phyloP scores from a whole-genome alignment of 306 rosid species.

The Corylus americana region DNA sequence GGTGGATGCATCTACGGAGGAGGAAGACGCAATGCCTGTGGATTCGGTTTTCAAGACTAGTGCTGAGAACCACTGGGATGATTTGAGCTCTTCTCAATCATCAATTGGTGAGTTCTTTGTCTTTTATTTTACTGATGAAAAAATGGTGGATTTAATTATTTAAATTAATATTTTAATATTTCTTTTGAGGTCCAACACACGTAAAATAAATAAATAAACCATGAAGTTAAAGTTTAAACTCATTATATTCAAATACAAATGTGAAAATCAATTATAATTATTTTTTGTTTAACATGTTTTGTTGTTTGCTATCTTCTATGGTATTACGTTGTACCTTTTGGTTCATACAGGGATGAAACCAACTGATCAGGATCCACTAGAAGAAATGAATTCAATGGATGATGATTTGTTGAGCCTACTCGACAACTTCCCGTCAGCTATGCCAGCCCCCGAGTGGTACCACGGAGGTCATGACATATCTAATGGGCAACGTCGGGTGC shows the following conservation, averaged over 20 bases:
- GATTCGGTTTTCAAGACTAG: slow-evolving; percentile 35
- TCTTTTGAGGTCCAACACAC: too few relatives aligned
- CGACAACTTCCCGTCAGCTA: slow-evolving; percentile 43
- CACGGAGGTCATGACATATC: slow-evolving; percentile 8
- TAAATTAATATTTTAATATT: too few relatives aligned
- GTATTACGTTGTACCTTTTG: not conserved
- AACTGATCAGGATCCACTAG: slow-evolving; percentile 39
- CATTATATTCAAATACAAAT: too few relatives aligned
- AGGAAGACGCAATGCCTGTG: slow-evolving; percentile 25
- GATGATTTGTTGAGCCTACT: slow-evolving; percentile 76
- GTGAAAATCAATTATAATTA: not conserved
- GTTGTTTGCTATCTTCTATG: slow-evolving; percentile 5
- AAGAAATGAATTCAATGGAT: slow-evolving; percentile 51
- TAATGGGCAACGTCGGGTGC: slow-evolving; percentile 18
- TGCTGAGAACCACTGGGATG: slow-evolving; percentile 42
- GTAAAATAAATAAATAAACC: too few relatives aligned
- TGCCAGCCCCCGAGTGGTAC: slow-evolving; percentile 64
- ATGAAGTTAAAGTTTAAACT: too few relatives aligned
- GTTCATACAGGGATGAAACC: slow-evolving; percentile 40
- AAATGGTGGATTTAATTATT: too few relatives aligned
- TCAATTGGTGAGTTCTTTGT: slow-evolving; percentile 40
- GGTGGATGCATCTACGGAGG: slow-evolving; percentile 25
- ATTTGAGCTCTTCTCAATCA: slow-evolving; percentile 39
- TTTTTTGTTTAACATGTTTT: not conserved
- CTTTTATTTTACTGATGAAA: too few relatives aligned